phyloP scores from a whole-genome alignment of 2,329 filamentous ascomycete genomes.

The Emergomyces africanus region DNA sequence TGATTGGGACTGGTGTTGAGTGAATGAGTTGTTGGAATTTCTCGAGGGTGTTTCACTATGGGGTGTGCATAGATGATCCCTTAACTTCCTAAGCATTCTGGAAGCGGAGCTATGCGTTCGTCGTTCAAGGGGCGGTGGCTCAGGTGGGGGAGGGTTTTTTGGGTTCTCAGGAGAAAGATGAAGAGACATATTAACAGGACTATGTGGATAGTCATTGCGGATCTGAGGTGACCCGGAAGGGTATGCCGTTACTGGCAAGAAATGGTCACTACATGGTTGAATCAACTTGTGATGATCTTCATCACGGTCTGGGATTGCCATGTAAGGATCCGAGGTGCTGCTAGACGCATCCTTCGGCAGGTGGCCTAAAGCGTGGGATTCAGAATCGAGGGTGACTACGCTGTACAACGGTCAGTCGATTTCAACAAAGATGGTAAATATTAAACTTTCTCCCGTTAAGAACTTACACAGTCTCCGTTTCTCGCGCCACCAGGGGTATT shows the following conservation, averaged over 20 bases:
- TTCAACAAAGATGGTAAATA: not conserved
- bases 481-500: not conserved
- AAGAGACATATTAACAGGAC: not conserved
- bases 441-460: not conserved
- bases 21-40: not conserved
- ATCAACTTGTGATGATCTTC: not conserved
- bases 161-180: not conserved
- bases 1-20: not conserved
- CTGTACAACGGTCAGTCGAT: not conserved
- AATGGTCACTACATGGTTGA: not conserved
- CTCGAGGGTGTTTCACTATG: not conserved
- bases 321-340: not conserved
- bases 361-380: not conserved
- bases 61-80: not conserved
- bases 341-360: not conserved
- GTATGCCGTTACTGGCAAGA: no score
- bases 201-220: not conserved
- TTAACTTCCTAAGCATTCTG: not conserved
- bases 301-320: not conserved
- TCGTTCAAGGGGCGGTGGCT: not conserved
- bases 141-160: not conserved
- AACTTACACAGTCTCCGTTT: not conserved
- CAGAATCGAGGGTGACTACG: not conserved
- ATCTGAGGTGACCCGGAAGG: not conserved
- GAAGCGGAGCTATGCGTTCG: not conserved